Base-by-base conservation (phyloP, 148 eudicot genomes). In the Fallopia convolvulus region DNA sequence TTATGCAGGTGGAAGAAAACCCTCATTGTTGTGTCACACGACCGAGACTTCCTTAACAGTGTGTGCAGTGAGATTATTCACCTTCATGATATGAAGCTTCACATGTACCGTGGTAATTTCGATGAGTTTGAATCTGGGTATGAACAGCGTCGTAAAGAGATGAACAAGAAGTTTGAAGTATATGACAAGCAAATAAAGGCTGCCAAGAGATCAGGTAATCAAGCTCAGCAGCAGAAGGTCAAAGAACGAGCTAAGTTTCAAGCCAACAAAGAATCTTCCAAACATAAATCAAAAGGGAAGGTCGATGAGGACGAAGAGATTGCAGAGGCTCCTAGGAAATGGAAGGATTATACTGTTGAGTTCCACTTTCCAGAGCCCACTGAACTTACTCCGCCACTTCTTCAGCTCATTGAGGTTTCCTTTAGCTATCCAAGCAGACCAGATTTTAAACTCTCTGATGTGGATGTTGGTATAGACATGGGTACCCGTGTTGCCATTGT, bases 301-400 rank as follows among this genome's bases (percentile, higher is more conserved):
- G 86, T 78, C 52, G 89, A 90, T 80, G 93, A 88, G 52, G 91
- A 90, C 70, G 93, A 88, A 61, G 78, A 84, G 3, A 2, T 75
- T 41, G 74, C 83, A 23, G 93, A 90, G 80, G 93, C 91, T 36
- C 93, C 93, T 4, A 83, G 83, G 78, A 90, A 90, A 76, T 90
- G 93, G 93, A 84, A 84, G 61, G 93, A 90, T 72, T 90, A 90
- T 79, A 84, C 88, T 3, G 93, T 90, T 36, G 91, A 88, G 79
- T 90, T 90, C 79, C 93, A 90, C 85, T 90, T 88, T 82, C 93
- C 93, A 0, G 91, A 90, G 74, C 93, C 93, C 21, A 88, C 93
- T 7, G 93, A 90, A 42, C 82, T 90, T 42, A 90, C 91, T 41
- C 91, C 93, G 11, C 93, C 93, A 5, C 91, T 90, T 36, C 80